Conservation (phyloP, 768 basidiomycete genomes). For the Trametes cinnabarina region DNA sequence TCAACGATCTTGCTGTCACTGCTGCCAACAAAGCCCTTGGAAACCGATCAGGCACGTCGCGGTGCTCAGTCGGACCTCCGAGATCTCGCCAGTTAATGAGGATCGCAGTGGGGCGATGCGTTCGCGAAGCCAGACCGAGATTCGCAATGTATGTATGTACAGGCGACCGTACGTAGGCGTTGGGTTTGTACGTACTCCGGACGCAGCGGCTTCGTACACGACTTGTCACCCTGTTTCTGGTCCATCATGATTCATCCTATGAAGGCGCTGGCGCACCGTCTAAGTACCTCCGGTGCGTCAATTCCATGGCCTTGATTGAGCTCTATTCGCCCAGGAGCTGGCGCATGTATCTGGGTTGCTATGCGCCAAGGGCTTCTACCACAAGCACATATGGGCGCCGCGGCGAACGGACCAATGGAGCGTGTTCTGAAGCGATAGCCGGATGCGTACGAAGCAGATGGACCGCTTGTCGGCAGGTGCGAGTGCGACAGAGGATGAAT, state of each 20-base stretch:
- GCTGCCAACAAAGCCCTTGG: not conserved
- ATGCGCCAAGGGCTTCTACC: too few species aligned
- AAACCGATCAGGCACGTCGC: constrained; percentile 11
- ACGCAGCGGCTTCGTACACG: constrained; percentile 6
- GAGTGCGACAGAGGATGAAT: not conserved
- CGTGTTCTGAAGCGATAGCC: too few species aligned
- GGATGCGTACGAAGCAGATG: too few species aligned
- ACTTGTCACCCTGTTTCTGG: constrained; percentile 13
- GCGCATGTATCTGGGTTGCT: too few species aligned
- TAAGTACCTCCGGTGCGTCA: not conserved
- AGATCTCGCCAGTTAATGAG: not conserved
- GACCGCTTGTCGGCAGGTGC: not conserved
- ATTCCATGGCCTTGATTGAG: too few species aligned
- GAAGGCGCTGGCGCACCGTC: not conserved
- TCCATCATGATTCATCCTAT: constrained; percentile 4
- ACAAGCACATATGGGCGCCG: too few species aligned
- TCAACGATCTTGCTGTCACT: not conserved
- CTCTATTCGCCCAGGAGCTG: too few species aligned
- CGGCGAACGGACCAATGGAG: too few species aligned
- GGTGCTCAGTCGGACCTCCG: not conserved
- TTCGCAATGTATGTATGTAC: not conserved
- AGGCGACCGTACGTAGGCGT: not conserved
- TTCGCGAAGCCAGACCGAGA: not conserved
- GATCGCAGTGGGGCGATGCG: not conserved
- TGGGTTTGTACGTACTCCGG: constrained; percentile 9